Evolutionary conservation across 176 grass and related monocot species (phyloP).

Genomic region (Melocanna baccifera): DNA sequence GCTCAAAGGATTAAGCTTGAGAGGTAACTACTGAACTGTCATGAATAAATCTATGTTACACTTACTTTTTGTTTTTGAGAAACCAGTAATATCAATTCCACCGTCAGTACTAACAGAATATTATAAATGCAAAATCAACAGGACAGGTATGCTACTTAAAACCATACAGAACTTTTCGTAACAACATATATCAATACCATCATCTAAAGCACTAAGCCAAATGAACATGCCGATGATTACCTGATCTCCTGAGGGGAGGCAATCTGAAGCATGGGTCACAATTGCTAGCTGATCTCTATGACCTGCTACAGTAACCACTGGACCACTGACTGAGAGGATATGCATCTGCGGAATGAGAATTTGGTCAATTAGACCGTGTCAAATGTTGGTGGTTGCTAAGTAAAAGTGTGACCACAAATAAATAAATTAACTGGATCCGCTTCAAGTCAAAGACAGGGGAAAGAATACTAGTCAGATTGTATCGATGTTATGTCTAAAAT

Average conservation of each 20-base stretch:
- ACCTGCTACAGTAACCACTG: slow-evolving; percentile 73
- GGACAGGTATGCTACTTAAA: background rate
- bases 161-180: background rate
- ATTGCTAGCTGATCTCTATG: slow-evolving; percentile 68
- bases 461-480: background rate
- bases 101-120: background rate
- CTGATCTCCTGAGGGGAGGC: slow-evolving; percentile 92
- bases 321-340: slow-evolving; percentile 79
- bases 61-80: background rate
- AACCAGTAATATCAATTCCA: background rate
- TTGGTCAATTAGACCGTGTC: background rate
- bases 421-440: background rate
- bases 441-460: background rate
- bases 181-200: background rate
- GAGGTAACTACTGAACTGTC: background rate
- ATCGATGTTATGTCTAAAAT: background rate
- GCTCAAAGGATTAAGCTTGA: slow-evolving; percentile 4
- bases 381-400: background rate
- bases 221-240: slow-evolving; percentile 18
- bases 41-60: slow-evolving; percentile 19
- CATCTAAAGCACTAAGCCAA: background rate
- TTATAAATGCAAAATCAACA: background rate
- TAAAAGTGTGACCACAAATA: background rate
- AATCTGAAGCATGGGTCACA: slow-evolving; percentile 87
- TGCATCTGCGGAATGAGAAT: slow-evolving; percentile 58